These are phyloP conservation scores for Globisporangium abappressorium DNA, from an alignment of 352 stramenopile species.

Conservation along the genomic window DNA sequence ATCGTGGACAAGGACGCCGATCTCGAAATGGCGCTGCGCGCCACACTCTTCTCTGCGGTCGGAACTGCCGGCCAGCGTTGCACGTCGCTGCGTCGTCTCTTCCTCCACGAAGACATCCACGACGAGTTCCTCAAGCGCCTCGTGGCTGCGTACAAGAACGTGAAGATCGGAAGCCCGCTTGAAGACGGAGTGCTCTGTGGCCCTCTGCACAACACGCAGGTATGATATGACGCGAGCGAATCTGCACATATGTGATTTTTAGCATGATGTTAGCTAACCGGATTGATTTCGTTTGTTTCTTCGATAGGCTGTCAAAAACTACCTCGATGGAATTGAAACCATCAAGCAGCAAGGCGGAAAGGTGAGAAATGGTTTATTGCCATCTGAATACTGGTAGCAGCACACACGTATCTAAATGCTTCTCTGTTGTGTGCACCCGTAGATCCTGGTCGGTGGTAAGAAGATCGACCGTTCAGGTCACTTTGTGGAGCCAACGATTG, in stretches of 20 bases:
- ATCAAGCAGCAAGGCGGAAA: conserved; percentile 88
- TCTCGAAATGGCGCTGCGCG: conserved; percentile 87
- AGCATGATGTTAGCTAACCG: neutral
- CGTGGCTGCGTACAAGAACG: conserved; percentile 79
- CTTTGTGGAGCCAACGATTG: conserved; percentile 92
- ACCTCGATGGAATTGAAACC: conserved; percentile 76
- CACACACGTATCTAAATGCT: neutral
- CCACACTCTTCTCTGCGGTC: conserved; percentile 89
- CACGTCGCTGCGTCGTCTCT: conserved; percentile 90
- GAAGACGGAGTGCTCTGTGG: conserved; percentile 83
- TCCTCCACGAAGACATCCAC: conserved; percentile 90
- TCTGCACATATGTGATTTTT: neutral
- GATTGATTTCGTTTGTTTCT: neutral
- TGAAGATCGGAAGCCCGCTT: conserved; percentile 89
- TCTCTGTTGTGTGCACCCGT: conserved; percentile 8
- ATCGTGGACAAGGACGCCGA: conserved; percentile 92
- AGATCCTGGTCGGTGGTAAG: conserved; percentile 88
- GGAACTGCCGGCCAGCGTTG: conserved; percentile 91
- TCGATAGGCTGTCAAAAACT: conserved; percentile 81
- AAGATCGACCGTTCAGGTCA: conserved; percentile 73
- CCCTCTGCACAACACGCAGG: conserved; percentile 57
- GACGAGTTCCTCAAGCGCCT: conserved; percentile 87
- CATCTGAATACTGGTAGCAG: neutral
- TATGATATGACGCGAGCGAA: conserved; percentile 16
- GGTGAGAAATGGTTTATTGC: conserved; percentile 24